Conservation (phyloP, 2,329 filamentous ascomycete species). For the Alternaria triticina region DNA sequence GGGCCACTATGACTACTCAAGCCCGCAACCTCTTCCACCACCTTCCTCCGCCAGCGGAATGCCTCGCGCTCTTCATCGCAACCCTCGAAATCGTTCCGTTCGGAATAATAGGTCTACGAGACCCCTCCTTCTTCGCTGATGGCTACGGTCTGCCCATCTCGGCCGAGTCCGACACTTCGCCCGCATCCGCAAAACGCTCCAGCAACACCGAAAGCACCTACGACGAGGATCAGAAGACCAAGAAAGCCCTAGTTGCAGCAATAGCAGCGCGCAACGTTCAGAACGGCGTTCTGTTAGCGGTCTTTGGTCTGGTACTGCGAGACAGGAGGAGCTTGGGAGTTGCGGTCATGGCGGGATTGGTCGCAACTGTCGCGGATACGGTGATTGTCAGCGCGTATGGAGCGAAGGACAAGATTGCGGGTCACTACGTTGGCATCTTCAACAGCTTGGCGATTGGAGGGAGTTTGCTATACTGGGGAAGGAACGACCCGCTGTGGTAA, state of each 20-base stretch:
- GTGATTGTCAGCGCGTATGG: slow-evolving; percentile 30
- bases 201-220: background rate
- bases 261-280: slow-evolving; percentile 34
- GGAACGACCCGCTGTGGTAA: slow-evolving; percentile 27
- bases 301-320: slow-evolving; percentile 26
- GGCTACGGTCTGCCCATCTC: slow-evolving; percentile 25
- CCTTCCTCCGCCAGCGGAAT: slow-evolving; percentile 32
- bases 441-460: slow-evolving; percentile 31
- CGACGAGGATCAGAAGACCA: slow-evolving; percentile 24
- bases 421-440: slow-evolving; percentile 31
- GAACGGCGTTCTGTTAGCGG: slow-evolving; percentile 26
- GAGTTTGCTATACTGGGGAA: slow-evolving; percentile 30
- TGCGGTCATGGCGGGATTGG: slow-evolving; percentile 26
- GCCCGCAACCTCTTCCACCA: slow-evolving; percentile 24
- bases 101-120: slow-evolving; percentile 25
- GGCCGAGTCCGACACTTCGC: background rate
- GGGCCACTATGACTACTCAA: slow-evolving; percentile 21
- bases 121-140: slow-evolving; percentile 23
- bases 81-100: slow-evolving; percentile 31
- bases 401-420: slow-evolving; percentile 25
- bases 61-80: slow-evolving; percentile 30
- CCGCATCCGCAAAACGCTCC: slow-evolving; percentile 7
- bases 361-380: slow-evolving; percentile 30
- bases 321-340: slow-evolving; percentile 31
- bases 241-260: slow-evolving; percentile 29